Conservation (phyloP, 108 stramenopile genomes). For the Fistulifera solaris region DNA sequence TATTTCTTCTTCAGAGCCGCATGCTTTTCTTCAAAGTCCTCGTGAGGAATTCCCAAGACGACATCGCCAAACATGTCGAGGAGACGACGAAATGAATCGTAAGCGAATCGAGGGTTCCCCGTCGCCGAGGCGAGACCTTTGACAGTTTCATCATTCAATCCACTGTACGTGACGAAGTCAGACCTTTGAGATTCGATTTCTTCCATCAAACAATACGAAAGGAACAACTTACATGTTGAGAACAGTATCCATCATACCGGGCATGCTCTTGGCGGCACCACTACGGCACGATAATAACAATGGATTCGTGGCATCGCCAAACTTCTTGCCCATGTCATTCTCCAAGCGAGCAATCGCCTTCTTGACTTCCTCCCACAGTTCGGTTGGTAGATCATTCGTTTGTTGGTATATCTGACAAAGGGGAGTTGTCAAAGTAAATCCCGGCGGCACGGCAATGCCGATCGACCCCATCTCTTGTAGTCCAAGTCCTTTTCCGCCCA, state of each 20-base stretch:
- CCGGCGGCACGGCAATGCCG: constrained; percentile 74
- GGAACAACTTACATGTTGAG: constrained; percentile 31
- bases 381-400: constrained; percentile 34
- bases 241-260: constrained; percentile 75
- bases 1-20: constrained; percentile 33
- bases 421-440: constrained; percentile 57
- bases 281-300: constrained; percentile 54
- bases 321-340: constrained; percentile 44
- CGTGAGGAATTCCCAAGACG: constrained; percentile 63
- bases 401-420: constrained; percentile 39
- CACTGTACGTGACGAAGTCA: constrained; percentile 13
- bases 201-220: neutral
- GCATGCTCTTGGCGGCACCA: constrained; percentile 61
- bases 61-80: constrained; percentile 81
- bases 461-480: constrained; percentile 59
- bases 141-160: constrained; percentile 72
- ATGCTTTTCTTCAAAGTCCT: constrained; percentile 65
- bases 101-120: constrained; percentile 67
- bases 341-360: constrained; percentile 26
- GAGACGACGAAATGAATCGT: constrained; percentile 74
- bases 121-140: constrained; percentile 60
- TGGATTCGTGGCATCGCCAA: constrained; percentile 50
- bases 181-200: constrained; percentile 25
- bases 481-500: constrained; percentile 72
- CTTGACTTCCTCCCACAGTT: constrained; percentile 32